Evolutionary conservation across 139 green algal species (phyloP).

Genomic region (Chlamydomonas sp.): DNA sequence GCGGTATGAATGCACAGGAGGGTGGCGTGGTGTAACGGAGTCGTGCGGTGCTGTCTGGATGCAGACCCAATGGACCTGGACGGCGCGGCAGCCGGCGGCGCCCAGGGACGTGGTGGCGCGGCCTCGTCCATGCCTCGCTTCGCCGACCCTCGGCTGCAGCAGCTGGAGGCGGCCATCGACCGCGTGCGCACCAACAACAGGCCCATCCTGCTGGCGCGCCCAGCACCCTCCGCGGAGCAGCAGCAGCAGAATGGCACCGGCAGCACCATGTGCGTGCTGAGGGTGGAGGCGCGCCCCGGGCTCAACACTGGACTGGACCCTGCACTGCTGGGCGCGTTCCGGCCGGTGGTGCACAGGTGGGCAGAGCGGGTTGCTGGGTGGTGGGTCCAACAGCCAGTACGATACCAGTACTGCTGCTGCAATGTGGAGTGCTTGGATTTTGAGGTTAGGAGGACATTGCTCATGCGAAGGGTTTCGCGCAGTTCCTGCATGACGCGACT

Average conservation of each 20-base stretch:
- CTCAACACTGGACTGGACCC: conserved; percentile 28
- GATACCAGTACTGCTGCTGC: no score
- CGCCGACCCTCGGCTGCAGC: conserved; percentile 19
- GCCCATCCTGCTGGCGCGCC: conserved; percentile 57
- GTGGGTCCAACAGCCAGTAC: neutral
- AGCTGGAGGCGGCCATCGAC: conserved; percentile 56
- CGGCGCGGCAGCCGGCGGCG: conserved; percentile 12
- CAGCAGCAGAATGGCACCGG: neutral
- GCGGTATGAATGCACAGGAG: conserved; percentile 2
- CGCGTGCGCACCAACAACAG: conserved; percentile 45
- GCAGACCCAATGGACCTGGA: conserved; percentile 23
- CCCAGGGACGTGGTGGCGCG: neutral
- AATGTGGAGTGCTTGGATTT: no score
- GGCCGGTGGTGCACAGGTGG: conserved; percentile 11
- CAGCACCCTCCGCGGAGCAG: neutral
- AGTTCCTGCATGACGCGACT: no score
- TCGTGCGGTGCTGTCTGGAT: neutral
- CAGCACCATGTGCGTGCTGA: neutral
- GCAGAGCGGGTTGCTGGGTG: neutral
- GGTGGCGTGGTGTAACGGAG: neutral
- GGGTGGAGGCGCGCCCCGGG: conserved; percentile 6
- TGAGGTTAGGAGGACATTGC: no score
- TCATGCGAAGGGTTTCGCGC: no score
- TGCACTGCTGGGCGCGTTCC: conserved; percentile 20
- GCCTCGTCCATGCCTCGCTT: neutral